Base-by-base conservation (phyloP, 2,329 filamentous ascomycete species). In the Pestalotiopsis sp. region DNA sequence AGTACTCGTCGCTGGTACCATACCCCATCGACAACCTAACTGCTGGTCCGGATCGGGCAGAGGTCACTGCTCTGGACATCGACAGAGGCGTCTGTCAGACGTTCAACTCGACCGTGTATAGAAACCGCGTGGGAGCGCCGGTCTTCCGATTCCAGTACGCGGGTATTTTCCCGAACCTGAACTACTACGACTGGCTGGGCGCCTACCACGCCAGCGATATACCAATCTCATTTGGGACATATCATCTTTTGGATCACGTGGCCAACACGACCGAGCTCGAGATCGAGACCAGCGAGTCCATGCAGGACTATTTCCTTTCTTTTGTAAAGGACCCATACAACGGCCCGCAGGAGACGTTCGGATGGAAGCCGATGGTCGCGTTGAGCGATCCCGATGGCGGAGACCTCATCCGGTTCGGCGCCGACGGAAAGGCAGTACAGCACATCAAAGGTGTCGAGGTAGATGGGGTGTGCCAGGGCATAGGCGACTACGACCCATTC, bases 151-250 rank as follows among this genome's bases (percentile, higher is more conserved):
- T 81, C 71, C 73, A 78, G 60, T 82, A 81, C 70, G 76, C 76
- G 3, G 82, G 81, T 63, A 80, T 80, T 66, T 84, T 82, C 71
- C 73, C 79, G 23, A 83, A 84, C 68, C 77, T 83, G 64, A 77
- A 77, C 14, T 78, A 78, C 0, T 73, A 74, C 31, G 68, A 74
- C 2, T 84, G 81, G 80, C 75, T 83, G 59, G 82, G 82, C 5
- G 82, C 81, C 1, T 84, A 81, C 65, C 82, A 84, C 68, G 76
- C 75, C 56, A 74, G 74, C 6, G 81, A 83, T 63, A 72, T 81
- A 25, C 77, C 80, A 13, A 69, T 82, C 71, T 69, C 79, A 31
- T 81, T 83, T 71, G 81, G 80, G 2, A 82, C 81, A 1, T 79
- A 81, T 67, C 64, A 66, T 3, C 68, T 74, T 17, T 65, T 74